These are phyloP conservation scores for Phytophthora vignae DNA, from an alignment of 352 stramenopile genomes.

Conservation along the genomic window DNA sequence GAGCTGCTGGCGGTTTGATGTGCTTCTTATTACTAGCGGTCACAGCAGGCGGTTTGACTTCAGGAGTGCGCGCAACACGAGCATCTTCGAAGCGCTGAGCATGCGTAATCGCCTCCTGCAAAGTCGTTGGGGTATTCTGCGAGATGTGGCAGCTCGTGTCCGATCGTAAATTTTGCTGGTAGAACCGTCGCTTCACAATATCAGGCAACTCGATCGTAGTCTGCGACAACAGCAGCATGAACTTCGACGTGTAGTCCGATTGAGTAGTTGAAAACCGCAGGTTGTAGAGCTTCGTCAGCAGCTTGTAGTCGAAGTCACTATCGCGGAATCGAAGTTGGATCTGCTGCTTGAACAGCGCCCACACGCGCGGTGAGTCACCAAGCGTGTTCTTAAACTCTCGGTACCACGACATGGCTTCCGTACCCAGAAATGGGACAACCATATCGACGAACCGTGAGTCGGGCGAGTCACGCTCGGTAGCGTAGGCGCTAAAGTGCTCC, in stretches of 20 bases:
- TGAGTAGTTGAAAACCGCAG: background rate
- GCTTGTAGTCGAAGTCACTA: background rate
- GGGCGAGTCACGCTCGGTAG: background rate
- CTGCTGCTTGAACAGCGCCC: background rate
- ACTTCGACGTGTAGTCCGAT: background rate
- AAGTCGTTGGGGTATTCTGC: background rate
- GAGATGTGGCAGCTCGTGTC: constrained; percentile 3
- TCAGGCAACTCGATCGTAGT: background rate
- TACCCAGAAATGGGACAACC: constrained; percentile 7
- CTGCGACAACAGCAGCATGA: background rate
- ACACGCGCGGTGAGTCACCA: background rate
- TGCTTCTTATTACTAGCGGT: background rate
- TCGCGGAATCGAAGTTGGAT: background rate
- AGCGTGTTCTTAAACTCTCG: constrained; percentile 11
- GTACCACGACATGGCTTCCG: constrained; percentile 10
- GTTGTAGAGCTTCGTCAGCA: background rate
- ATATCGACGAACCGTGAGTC: constrained; percentile 12
- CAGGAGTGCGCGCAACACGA: background rate
- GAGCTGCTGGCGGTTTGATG: background rate
- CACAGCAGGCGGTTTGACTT: background rate
- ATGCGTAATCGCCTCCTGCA: background rate
- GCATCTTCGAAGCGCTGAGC: background rate
- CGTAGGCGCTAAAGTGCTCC: constrained; percentile 2
- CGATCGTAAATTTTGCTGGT: background rate
- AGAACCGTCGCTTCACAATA: background rate